Percentiles rank a stretch among this genome's conserved stretches.
phyloP scores from a whole-genome alignment of 805 yeast species.

The Wickerhamiella azymoides region DNA sequence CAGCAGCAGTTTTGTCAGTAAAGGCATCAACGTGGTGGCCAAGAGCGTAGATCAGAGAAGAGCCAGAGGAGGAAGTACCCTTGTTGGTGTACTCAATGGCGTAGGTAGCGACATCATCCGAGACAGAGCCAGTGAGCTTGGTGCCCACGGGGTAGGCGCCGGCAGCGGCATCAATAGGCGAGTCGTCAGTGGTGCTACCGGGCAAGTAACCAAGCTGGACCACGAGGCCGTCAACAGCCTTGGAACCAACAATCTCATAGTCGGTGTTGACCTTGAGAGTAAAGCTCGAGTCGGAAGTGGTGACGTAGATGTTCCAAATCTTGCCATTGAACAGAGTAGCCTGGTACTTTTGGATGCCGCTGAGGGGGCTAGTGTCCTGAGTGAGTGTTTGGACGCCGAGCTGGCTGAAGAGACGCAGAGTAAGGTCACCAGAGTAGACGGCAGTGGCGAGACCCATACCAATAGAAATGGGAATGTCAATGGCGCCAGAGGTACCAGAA shows the following conservation, averaged over 20 bases:
- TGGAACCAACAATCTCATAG: slow-evolving; percentile 27
- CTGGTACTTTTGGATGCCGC: slow-evolving; percentile 26
- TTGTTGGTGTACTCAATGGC: slow-evolving; percentile 34
- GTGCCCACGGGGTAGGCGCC: slow-evolving; percentile 50
- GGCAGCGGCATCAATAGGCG: slow-evolving; percentile 47
- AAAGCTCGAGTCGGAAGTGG: slow-evolving; percentile 27
- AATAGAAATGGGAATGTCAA: slow-evolving; percentile 52
- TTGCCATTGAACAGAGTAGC: slow-evolving; percentile 30
- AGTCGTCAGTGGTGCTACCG: slow-evolving; percentile 24
- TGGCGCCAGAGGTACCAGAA: slow-evolving; percentile 22
- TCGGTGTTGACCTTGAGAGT: slow-evolving; percentile 26
- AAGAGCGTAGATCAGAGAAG: slow-evolving; percentile 41
- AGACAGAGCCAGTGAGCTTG: slow-evolving; percentile 32
- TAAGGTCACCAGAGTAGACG: slow-evolving; percentile 34
- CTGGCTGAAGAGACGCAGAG: slow-evolving; percentile 33
- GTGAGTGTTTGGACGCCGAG: slow-evolving; percentile 33
- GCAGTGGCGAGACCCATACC: slow-evolving; percentile 78
- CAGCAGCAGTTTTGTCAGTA: slow-evolving; percentile 21
- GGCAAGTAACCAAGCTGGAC: slow-evolving; percentile 42
- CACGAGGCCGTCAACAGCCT: slow-evolving; percentile 25
- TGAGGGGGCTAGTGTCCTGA: slow-evolving; percentile 22
- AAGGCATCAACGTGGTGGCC: slow-evolving; percentile 51
- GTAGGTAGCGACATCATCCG: slow-evolving; percentile 36
- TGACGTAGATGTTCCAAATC: slow-evolving; percentile 40
- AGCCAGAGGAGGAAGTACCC: slow-evolving; percentile 35